These are phyloP conservation scores for Neofusicoccum umdonicola DNA, from an alignment of 2,329 filamentous ascomycete species.

Conservation along the genomic window DNA sequence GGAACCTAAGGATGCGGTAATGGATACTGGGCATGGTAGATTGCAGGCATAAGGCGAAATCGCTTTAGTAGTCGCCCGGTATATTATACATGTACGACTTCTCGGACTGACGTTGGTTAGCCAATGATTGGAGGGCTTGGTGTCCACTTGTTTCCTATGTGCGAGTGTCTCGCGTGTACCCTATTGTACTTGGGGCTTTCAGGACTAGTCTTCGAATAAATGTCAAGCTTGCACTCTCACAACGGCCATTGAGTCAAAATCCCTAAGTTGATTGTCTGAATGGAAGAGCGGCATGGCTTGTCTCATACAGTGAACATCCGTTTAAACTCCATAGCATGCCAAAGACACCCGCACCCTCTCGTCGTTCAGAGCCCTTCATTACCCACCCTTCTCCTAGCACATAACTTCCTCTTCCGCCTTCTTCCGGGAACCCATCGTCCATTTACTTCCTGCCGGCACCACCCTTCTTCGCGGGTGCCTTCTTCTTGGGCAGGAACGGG, in stretches of 20 bases:
- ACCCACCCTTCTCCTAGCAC: neutral
- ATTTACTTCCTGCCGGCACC: neutral
- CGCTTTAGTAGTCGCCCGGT: neutral
- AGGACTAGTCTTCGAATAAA: neutral
- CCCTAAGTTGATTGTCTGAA: neutral
- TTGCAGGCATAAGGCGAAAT: neutral
- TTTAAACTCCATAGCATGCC: no score
- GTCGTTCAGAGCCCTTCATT: no score
- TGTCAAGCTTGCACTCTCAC: neutral
- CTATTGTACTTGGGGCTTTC: neutral
- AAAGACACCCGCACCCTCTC: no score
- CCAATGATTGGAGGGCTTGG: neutral
- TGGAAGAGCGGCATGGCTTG: neutral
- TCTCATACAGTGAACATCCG: no score
- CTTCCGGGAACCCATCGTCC: neutral
- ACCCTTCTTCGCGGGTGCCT: neutral
- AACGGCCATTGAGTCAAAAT: neutral
- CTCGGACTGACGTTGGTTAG: neutral
- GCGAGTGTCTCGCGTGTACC: neutral
- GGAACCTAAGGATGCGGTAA: neutral
- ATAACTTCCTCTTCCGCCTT: neutral
- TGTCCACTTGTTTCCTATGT: neutral
- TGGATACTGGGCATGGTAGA: neutral
- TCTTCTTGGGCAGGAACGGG: neutral
- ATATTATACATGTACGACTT: conserved; percentile 1